Base-by-base conservation (phyloP, 2,329 filamentous ascomycete species). In the Madurella fahalii region DNA sequence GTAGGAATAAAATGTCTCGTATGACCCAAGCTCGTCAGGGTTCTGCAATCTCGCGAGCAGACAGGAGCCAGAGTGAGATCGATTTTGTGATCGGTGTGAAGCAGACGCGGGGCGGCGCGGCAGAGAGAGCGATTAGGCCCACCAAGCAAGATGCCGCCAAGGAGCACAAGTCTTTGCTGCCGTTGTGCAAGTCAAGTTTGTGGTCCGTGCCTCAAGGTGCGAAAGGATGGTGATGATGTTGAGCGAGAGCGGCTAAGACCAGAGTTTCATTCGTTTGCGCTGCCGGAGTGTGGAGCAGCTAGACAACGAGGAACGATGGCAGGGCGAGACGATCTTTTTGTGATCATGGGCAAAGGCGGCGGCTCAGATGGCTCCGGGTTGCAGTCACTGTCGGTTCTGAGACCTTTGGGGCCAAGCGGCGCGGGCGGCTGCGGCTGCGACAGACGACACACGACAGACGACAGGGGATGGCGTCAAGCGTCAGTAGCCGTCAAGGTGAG, bases 1-100 rank as follows among this genome's bases (percentile, higher is more conserved):
- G 34, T 66, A 68, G 62, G 67, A 72, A 71, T 69, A 70, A 71
- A 70, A 72, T 70, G 69, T 73, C 71, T 74, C 68, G 72, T 74
- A 71, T 70, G 67, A 73, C 61, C 53, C 47, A 53, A 42, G 32
- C 50, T 56, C 53, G 51, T 57, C 57, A 47, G 48, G 41, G 30
- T 51, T 54, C 42, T 57, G 59, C 47, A 64, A 58, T 59, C 58
- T 63, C 54, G 56, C 53, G 56, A 52, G 41, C 18, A 56, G 50
- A 58, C 53, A 50, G 50, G 50, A 57, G 54, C 34, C 56, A 58
- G 53, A 56, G 54, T 50, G 50, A 58, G 52, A 50, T 59, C 43
- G 51, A 25, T 60, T 57, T 57, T 59, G 60, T 60, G 61, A 60
- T 59, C 53, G 56, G 59, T 59, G 58, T 58, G 54, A 57, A 49